These are phyloP conservation scores for Puccinia coronata DNA, from an alignment of 1,284 basidiomycete species.

Conservation along the genomic window DNA sequence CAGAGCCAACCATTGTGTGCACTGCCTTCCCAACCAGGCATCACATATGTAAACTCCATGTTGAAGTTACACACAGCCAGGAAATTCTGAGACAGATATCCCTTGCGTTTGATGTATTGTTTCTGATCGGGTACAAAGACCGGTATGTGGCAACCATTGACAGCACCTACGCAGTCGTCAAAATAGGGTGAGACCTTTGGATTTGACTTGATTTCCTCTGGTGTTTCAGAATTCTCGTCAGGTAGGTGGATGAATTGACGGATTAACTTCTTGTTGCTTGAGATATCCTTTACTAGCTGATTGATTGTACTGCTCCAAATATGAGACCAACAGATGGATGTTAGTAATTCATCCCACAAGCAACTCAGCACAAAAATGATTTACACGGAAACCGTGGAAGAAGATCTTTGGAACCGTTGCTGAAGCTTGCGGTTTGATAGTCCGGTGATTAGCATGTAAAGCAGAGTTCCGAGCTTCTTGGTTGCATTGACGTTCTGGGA, in stretches of 20 bases:
- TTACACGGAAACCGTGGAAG: not conserved
- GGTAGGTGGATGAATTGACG: not conserved
- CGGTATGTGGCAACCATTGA: not conserved
- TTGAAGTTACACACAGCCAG: not conserved
- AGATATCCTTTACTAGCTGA: conserved; percentile 2
- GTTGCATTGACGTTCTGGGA: not conserved
- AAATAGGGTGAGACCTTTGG: conserved; percentile 5
- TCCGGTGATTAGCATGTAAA: conserved; percentile 10
- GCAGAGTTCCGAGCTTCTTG: not conserved
- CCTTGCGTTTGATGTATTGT: not conserved
- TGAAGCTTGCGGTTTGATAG: not conserved
- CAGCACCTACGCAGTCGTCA: not conserved
- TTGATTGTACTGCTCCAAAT: not conserved
- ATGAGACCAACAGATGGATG: not conserved
- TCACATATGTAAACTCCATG: conserved; percentile 22
- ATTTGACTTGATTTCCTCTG: not conserved
- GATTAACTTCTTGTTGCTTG: not conserved
- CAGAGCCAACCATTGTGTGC: conserved; percentile 9
- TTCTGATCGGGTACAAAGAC: not conserved
- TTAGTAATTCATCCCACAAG: not conserved
- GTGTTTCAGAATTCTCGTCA: not conserved
- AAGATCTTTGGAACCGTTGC: not conserved
- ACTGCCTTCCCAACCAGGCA: conserved; percentile 34
- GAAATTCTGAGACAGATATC: conserved; percentile 1
- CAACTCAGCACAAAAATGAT: not conserved